Evolutionary conservation across 768 basidiomycete genomes (phyloP), one percentile per base, ranked within the genome.

Genomic region (Boletus fagicola): DNA sequence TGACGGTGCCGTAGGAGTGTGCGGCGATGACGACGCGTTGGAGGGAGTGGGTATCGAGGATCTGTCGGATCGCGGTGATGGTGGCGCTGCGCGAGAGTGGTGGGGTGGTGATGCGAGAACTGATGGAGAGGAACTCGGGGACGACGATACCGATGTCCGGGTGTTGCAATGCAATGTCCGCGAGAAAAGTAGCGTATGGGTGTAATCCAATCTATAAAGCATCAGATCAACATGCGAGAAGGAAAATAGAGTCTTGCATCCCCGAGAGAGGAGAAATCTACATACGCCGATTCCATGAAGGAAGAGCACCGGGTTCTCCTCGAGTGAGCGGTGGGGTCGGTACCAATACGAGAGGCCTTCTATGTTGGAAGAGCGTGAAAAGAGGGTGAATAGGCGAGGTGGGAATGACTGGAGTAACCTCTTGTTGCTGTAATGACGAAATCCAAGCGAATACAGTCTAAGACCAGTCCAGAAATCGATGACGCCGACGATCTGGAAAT

Each of bases 231-330:
- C 3, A 36, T 52, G 33, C 7, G 18, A 8, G 31, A 46, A 1
- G 13, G 20, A 43, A 36, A 1, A 20, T 12, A 33, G 10, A 38
- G 20, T 18, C 20, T 31, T 24, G 42, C 13, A 16, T 31, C 3
- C 3, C 7, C 24, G 1, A 18, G 30, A 20, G 3, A 24, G 18
- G 40, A 10, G 10, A n/a, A n/a, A 28, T 31, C 18, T 22, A 56
- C 62, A n/a, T 69, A 86, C 83, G 11, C 86, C 87, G n/a, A 87
- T 81, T 11, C 86, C 87, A 53, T 88, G 86, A 1, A 88, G 62
- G 63, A 88, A 86, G n/a, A 87, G 66, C 11, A 88, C 69, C 0
- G 86, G 84, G 10, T 73, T 70, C 58, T 80, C 82, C 2, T 72
- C 73, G 10, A 49, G 52, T 5, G 82, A 79, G 35, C 69, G 74